phyloP scores from a whole-genome alignment of 2,329 filamentous ascomycete species.

The Neophaeococcomyces aloes region DNA sequence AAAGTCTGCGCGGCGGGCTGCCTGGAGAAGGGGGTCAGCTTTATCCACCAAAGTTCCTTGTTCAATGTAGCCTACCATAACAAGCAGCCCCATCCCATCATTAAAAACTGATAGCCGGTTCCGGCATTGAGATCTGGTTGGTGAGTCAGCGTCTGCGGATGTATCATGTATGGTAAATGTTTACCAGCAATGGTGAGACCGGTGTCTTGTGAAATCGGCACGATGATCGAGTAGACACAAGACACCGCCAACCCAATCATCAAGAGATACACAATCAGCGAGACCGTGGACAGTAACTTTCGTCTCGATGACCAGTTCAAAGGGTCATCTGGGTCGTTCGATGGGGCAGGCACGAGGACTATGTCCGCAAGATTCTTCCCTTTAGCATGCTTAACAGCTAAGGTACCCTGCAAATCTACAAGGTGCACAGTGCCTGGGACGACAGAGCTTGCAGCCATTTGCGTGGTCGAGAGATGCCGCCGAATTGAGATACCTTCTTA shows the following conservation, averaged over 20 bases:
- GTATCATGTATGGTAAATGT: too few relatives aligned
- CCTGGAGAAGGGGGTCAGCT: constrained; percentile 35
- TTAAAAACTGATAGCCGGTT: constrained; percentile 37
- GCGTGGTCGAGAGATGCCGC: too few relatives aligned
- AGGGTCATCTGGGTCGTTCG: constrained; percentile 31
- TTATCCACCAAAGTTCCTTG: constrained; percentile 22
- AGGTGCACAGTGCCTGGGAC: constrained; percentile 30
- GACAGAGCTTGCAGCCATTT: too few relatives aligned
- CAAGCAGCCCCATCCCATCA: constrained; percentile 28
- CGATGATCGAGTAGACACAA: constrained; percentile 28
- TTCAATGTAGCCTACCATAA: constrained; percentile 27
- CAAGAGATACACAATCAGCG: constrained; percentile 28
- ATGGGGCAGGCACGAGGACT: constrained; percentile 28
- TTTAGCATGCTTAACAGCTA: constrained; percentile 20
- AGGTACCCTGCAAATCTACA: constrained; percentile 24
- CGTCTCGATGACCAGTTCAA: constrained; percentile 29
- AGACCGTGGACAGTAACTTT: constrained; percentile 26
- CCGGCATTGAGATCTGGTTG: constrained; percentile 39
- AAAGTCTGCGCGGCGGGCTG: constrained; percentile 38
- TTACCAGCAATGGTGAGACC: constrained; percentile 33
- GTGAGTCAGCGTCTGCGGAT: too few relatives aligned
- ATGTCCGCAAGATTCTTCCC: constrained; percentile 23
- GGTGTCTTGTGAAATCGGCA: constrained; percentile 33
- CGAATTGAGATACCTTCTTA: too few relatives aligned
- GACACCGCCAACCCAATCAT: constrained; percentile 26